Percentiles rank a stretch among this genome's conserved stretches.
These are phyloP conservation scores for Arthrocladium fulminans DNA, from an alignment of 2,329 filamentous ascomycete genomes.

Conservation along the genomic window DNA sequence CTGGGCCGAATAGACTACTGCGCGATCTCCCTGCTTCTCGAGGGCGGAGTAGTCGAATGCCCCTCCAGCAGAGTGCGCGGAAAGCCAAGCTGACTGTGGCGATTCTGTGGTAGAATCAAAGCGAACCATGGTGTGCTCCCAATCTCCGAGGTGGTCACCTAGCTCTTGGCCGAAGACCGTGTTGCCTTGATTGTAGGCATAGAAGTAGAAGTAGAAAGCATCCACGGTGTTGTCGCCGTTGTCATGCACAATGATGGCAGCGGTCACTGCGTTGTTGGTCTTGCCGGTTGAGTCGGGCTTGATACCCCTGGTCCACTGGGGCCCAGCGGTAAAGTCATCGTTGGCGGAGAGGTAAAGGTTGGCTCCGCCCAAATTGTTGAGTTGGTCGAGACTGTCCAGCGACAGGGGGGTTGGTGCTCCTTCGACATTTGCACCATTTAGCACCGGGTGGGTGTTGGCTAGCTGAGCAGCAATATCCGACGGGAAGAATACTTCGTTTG, in stretches of 20 bases:
- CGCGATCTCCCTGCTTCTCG: conserved; percentile 45
- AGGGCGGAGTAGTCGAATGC: conserved; percentile 50
- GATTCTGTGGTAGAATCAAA: conserved; percentile 43
- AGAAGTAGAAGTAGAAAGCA: conserved; percentile 58
- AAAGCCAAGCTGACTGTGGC: conserved; percentile 53
- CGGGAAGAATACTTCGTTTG: conserved; percentile 41
- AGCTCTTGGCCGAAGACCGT: conserved; percentile 44
- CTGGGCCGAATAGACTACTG: conserved; percentile 50
- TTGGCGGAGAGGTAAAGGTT: conserved; percentile 43
- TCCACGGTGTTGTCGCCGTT: conserved; percentile 47
- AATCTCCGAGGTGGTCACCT: conserved; percentile 56
- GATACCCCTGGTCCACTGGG: conserved; percentile 45
- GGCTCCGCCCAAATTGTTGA: conserved; percentile 41
- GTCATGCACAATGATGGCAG: conserved; percentile 51
- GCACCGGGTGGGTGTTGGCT: conserved; percentile 37
- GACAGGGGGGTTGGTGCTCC: conserved; percentile 34
- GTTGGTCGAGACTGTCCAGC: conserved; percentile 39
- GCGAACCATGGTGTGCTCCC: conserved; percentile 43
- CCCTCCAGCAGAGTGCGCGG: conserved; percentile 54
- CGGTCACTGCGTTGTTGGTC: conserved; percentile 42
- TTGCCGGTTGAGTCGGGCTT: conserved; percentile 44
- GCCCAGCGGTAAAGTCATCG: conserved; percentile 39
- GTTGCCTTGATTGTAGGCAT: conserved; percentile 39
- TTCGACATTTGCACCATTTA: conserved; percentile 34
- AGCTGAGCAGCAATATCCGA: conserved; percentile 42